phyloP scores from a whole-genome alignment of 306 rosid species.

The Sechiopsis laciniata region DNA sequence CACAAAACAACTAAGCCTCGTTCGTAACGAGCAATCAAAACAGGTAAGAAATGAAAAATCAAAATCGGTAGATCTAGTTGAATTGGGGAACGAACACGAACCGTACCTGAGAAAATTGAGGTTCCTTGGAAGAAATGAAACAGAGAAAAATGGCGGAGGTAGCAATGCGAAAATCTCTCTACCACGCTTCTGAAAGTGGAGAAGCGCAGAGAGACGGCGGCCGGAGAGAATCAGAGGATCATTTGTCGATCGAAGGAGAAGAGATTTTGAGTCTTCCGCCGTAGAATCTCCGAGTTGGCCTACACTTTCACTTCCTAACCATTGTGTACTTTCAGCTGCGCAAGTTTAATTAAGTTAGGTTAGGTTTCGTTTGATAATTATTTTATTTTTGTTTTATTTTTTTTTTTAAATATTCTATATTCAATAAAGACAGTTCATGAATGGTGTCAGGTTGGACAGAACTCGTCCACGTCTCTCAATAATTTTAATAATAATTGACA shows the following conservation, averaged over 20 bases:
- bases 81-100: neutral
- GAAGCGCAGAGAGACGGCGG: slow-evolving; percentile 16
- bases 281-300: slow-evolving; percentile 4
- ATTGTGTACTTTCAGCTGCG: neutral
- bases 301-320: neutral
- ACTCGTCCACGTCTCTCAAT: too few species aligned
- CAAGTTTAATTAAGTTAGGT: neutral
- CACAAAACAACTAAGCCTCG: too few species aligned
- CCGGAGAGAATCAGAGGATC: slow-evolving; percentile 16
- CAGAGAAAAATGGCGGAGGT: neutral
- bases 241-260: neutral
- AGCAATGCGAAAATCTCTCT: slow-evolving; percentile 16
- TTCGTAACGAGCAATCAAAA: neutral
- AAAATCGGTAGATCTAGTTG: neutral
- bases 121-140: neutral
- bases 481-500: too few species aligned
- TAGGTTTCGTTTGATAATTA: slow-evolving; percentile 6
- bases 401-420: neutral
- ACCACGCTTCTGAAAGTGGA: neutral
- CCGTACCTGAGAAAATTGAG: neutral
- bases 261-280: slow-evolving; percentile 11
- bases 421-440: too few species aligned
- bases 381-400: slow-evolving; percentile 5
- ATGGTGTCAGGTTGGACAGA: too few species aligned
- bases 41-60: too few species aligned